phyloP scores from a whole-genome alignment of 352 stramenopile species.

The Phytopythium oedochilum region DNA sequence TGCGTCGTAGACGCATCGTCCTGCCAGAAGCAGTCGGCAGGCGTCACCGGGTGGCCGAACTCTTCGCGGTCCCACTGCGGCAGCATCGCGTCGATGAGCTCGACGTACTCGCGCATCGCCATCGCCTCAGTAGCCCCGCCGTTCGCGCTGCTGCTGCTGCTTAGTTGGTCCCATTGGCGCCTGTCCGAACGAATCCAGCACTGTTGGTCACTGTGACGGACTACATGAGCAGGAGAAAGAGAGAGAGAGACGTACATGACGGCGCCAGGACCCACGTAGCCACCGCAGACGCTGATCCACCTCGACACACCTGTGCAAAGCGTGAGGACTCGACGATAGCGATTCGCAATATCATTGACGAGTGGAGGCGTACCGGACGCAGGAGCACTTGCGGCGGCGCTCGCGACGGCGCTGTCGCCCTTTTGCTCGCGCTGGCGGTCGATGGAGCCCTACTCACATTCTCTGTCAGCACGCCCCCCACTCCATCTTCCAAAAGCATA shows the following conservation, averaged over 20 bases:
- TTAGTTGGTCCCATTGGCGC: slow-evolving; percentile 62
- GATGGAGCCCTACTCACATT: slow-evolving; percentile 20
- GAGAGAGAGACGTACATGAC: slow-evolving; percentile 42
- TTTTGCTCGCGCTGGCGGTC: slow-evolving; percentile 46
- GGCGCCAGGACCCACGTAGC: slow-evolving; percentile 36
- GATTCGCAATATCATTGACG: background rate
- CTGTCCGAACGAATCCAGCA: slow-evolving; percentile 12
- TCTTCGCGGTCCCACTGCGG: slow-evolving; percentile 51
- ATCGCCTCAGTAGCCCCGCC: slow-evolving; percentile 20
- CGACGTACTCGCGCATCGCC: slow-evolving; percentile 56
- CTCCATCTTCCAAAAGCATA: no score
- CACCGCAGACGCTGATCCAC: slow-evolving; percentile 48
- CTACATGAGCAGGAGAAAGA: background rate
- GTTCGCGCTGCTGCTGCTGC: slow-evolving; percentile 15
- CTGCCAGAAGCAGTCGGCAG: slow-evolving; percentile 56
- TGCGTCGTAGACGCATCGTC: slow-evolving; percentile 34
- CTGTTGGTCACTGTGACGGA: background rate
- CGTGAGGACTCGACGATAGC: background rate
- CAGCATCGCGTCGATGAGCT: slow-evolving; percentile 51
- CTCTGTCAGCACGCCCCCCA: slow-evolving; percentile 10
- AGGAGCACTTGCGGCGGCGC: background rate
- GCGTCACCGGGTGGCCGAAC: slow-evolving; percentile 46
- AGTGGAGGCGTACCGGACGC: background rate
- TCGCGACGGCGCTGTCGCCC: slow-evolving; percentile 11
- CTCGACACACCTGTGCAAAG: slow-evolving; percentile 5